Conservation (phyloP, 148 eudicot genomes). For the Nepenthes gracilis region DNA sequence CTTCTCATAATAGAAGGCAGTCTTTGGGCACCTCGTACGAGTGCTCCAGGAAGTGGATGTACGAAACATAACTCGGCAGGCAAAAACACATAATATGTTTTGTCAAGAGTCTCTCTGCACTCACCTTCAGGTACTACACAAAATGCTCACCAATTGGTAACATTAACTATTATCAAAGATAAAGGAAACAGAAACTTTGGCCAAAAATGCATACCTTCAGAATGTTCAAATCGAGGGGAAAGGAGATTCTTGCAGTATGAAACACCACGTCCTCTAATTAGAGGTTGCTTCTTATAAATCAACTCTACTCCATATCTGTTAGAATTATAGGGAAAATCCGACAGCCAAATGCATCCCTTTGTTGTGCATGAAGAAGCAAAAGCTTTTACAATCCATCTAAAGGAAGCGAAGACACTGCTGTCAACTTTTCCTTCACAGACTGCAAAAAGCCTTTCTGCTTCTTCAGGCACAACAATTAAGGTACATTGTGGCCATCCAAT, state of each 20-base stretch:
- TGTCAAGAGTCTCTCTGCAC: constrained; percentile 69
- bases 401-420: constrained; percentile 20
- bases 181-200: background rate
- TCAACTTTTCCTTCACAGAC: constrained; percentile 13
- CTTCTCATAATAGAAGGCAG: constrained; percentile 97
- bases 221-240: constrained; percentile 95
- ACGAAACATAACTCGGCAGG: constrained; percentile 93
- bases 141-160: constrained; percentile 11
- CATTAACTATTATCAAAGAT: constrained; percentile 4
- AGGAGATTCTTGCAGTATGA: constrained; percentile 99
- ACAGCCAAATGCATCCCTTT: constrained; percentile 31
- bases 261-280: constrained; percentile 93
- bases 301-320: constrained; percentile 92
- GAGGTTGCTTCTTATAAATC: constrained; percentile 76
- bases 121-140: constrained; percentile 58
- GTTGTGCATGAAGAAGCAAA: constrained; percentile 25
- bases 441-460: constrained; percentile 18
- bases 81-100: constrained; percentile 87
- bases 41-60: constrained; percentile 88
- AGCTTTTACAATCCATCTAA: constrained; percentile 11
- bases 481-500: constrained; percentile 21
- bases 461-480: constrained; percentile 24
- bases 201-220: constrained; percentile 46
- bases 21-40: constrained; percentile 95
- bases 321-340: constrained; percentile 11